Evolutionary conservation across 208 protist genomes (phyloP), one percentile per base, ranked within the genome.

Genomic region (Acanthamoeba quina): DNA sequence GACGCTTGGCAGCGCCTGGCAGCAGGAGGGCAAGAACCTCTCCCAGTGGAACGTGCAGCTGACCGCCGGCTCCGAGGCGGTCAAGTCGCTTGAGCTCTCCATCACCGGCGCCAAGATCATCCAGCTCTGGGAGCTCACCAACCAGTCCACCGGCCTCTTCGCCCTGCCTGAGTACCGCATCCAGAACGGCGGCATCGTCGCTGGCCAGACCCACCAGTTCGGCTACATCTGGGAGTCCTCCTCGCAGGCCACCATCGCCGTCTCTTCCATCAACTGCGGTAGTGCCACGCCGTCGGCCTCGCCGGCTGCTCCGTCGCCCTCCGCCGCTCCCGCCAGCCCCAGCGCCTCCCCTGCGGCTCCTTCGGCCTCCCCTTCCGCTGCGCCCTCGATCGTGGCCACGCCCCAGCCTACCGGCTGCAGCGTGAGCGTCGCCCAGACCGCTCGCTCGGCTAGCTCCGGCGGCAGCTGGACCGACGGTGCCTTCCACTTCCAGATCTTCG

Each of bases 31-130:
- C n/a, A 34, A 76, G 68, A 26, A n/a, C 34, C 34, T 47, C 31
- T 76, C 68, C 5, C 68, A 76, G 68, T 76, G 68, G 68, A 76
- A 76, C 34, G 68, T 44, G 4, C 68, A 76, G 68, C 68, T 76
- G 0, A 76, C 34, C 5, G 68, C 34, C 31, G 68, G 34, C n/a
- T 76, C 68, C 5, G 68, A 76, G 34, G 37, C 68, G 0, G 68
- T 76, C 68, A 76, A 34, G 11, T 76, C 68, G 13, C 31, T 76
- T 17, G n/a, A 34, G 68, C 68, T 76, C 68, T 34, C 34, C 68
- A 34, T 76, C 34, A 44, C 68, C 68, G 68, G 68, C 68, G 68
- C 31, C n/a, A 44, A 34, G 31, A 19, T 76, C 31, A 10, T 44
- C 19, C 68, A 76, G 68, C 4, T 76, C 6, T 76, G 68, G 68